Base-by-base conservation (phyloP, 2,329 filamentous ascomycete species). In the Akanthomyces muscarius region DNA sequence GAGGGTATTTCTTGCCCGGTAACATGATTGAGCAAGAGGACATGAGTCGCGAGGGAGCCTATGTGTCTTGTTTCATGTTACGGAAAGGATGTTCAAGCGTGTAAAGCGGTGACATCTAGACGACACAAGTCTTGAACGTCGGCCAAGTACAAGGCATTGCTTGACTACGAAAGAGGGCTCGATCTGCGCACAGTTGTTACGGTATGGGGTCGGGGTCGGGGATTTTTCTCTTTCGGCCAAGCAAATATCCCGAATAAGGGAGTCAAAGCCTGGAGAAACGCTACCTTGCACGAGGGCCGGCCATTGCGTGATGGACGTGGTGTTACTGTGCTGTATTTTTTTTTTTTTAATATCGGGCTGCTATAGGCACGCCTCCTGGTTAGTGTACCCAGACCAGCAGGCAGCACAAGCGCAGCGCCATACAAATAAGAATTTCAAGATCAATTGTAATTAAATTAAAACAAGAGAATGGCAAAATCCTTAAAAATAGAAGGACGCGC, bases 331-430 rank as follows among this genome's bases (percentile, higher is more conserved):
- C 33, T 38, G 33, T 16, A 1, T 10, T 2, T 38, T 14, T 5
- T 42, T 23, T 50, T 13, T 36, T 23, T 30, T 51, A 59, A 50
- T 59, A 42, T 59, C 38, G 45, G 23, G 23, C 45, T 50, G 45
- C 23, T 59, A 59, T 25, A n/a, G n/a, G 21, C 45, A 59, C 56
- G 36, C 56, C 56, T 41, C 23, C 18, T 50, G 56, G 56, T 11
- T 59, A 51, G 45, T 51, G 56, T 59, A 59, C 45, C 45, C 55
- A 58, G 55, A 14, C 36, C 4, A 44, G 23, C 18, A 25, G 51
- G 51, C 7, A 21, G 11, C 21, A 53, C n/a, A 53, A 38, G 50
- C 33, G 33, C 51, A 41, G 51, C 11, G 13, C 38, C 10, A 23
- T 23, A 6, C 33, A 21, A 38, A 41, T 6, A 25, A 51, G 36